Base-by-base conservation (phyloP, 2,329 filamentous ascomycete species). In the Macroventuria anomochaeta region DNA sequence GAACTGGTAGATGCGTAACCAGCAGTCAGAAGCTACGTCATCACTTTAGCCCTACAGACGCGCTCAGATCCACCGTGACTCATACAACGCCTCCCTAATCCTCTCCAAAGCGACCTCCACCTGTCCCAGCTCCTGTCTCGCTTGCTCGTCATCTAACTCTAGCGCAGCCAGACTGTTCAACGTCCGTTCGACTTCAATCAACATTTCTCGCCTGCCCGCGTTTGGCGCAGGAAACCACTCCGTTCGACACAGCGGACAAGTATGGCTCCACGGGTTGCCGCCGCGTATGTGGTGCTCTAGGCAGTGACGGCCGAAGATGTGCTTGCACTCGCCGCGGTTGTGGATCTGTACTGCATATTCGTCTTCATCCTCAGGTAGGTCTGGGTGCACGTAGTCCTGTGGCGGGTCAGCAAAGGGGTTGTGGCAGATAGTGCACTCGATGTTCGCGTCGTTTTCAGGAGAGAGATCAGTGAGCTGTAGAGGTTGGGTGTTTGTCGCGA, bases 281-380 rank as follows among this genome's bases (percentile, higher is more conserved):
- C 50, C 43, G 11, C 61, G 57, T 15, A 65, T 57, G 23, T 67
- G 62, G 2, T 29, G 46, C 40, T 68, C 62, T 20, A 65, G 13
- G 34, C 65, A 68, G 3, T 15, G 39, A 4, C 64, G 57, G 7
- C 64, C 61, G 23, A 67, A 60, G 10, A 65, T 50, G 37, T 68
- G 65, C 4, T 33, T 51, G 34, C 63, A 67, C 1, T 21, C 10
- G 3, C 50, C 50, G 15, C 50, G 39, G 17, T 60, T 47, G 3
- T 18, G 26, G 10, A 67, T 44, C 20, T 60, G 59, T 1, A 64
- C 53, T 6, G 62, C 55, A 25, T 64, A 64, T 40, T 67, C 66
- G 8, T 33, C 52, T 4, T 46, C 43, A 13, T 44, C 57, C 18
- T 41, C 29, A 6, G 59, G 55, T 7, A 59, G 53, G 13, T 63